Conservation (phyloP, 176 grass and related monocot species). For the Ananas comosus region DNA sequence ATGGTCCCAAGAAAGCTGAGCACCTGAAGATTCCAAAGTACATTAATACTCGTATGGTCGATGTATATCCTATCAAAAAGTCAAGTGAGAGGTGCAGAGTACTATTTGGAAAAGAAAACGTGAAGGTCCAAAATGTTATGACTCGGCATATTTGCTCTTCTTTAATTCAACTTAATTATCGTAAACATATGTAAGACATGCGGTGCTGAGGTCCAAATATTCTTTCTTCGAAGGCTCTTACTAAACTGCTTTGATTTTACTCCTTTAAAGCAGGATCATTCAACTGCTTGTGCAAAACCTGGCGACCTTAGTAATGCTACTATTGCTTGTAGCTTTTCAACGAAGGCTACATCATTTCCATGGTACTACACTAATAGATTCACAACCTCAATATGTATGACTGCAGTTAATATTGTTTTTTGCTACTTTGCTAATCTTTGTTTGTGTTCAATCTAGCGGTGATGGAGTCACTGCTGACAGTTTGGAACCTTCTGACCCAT, state of each 20-base stretch:
- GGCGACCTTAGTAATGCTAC: slow-evolving; percentile 15
- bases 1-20: slow-evolving; percentile 28
- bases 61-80: slow-evolving; percentile 70
- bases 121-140: slow-evolving; percentile 31
- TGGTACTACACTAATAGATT: slow-evolving; percentile 25
- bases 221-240: neutral
- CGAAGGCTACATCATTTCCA: slow-evolving; percentile 7
- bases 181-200: neutral
- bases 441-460: slow-evolving; percentile 16
- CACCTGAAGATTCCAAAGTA: slow-evolving; percentile 55
- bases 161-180: neutral
- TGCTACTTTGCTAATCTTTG: neutral
- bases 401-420: neutral
- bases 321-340: slow-evolving; percentile 23
- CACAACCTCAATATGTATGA: neutral
- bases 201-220: neutral
- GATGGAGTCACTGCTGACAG: slow-evolving; percentile 9
- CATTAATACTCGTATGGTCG: slow-evolving; percentile 64
- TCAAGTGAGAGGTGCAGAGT: slow-evolving; percentile 41
- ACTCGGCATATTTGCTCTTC: neutral
- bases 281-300: slow-evolving; percentile 22
- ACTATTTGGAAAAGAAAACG: slow-evolving; percentile 45
- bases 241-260: neutral
- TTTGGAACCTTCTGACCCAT: slow-evolving; percentile 23
- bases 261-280: slow-evolving; percentile 35